phyloP scores from a whole-genome alignment of 306 rosid species.

The Gleditsia sinensis region DNA sequence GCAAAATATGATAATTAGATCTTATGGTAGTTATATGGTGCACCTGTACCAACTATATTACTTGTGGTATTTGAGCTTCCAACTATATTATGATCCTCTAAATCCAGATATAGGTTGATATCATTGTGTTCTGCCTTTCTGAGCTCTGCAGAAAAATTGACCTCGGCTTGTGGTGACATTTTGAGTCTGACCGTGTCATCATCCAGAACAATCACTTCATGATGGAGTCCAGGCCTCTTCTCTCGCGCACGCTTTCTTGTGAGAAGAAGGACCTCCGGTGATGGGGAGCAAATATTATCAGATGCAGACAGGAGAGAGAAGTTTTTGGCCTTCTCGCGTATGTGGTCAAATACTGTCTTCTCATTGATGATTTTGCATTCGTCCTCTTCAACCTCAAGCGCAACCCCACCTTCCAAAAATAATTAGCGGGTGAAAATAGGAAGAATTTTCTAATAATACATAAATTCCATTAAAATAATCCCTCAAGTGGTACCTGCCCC shows the following conservation, averaged over 20 bases:
- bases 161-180: conserved; percentile 36
- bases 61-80: conserved; percentile 43
- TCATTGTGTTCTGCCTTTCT: conserved; percentile 32
- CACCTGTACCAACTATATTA: conserved; percentile 51
- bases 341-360: conserved; percentile 84
- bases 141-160: conserved; percentile 44
- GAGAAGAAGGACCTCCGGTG: conserved; percentile 49
- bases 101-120: conserved; percentile 29
- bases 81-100: conserved; percentile 28
- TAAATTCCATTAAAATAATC: background rate
- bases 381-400: conserved; percentile 49
- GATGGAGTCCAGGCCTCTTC: conserved; percentile 49
- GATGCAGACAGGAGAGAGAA: conserved; percentile 55
- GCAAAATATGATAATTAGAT: conserved; percentile 21
- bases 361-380: conserved; percentile 62
- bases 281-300: conserved; percentile 46
- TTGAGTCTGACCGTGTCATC: conserved; percentile 42
- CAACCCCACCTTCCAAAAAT: conserved; percentile 49
- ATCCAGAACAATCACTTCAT: conserved; percentile 58
- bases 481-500: conserved; percentile 57
- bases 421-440: conserved; percentile 31
- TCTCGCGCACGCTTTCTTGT: conserved; percentile 54
- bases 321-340: conserved; percentile 84
- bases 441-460: conserved; percentile 8
- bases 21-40: conserved; percentile 24